Conservation (phyloP, 1,284 basidiomycete genomes). For the Coniferiporia sulphurascens region DNA sequence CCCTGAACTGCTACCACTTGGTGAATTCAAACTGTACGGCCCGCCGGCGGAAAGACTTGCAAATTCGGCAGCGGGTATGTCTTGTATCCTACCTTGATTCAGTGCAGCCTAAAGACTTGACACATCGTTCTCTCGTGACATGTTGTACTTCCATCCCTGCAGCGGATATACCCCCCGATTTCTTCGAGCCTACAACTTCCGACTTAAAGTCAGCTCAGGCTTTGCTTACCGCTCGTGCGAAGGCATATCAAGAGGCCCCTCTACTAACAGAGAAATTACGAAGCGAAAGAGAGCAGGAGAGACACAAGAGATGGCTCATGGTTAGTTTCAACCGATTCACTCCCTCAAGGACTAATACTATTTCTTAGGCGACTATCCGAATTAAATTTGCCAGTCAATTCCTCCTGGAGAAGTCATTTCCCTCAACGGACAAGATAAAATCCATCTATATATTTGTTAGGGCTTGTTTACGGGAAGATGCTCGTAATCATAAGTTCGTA, state of each 20-base stretch:
- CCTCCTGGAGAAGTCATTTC: conserved; percentile 76
- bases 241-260: conserved; percentile 72
- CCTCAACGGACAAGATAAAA: conserved; percentile 71
- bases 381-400: conserved; percentile 78
- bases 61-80: neutral
- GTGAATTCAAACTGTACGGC: conserved; percentile 19
- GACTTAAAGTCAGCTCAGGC: conserved; percentile 73
- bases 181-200: conserved; percentile 67
- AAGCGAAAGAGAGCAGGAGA: conserved; percentile 59
- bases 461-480: conserved; percentile 62
- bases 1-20: neutral
- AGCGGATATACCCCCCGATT: conserved; percentile 59
- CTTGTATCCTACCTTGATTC: neutral
- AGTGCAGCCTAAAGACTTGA: neutral
- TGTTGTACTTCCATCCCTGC: conserved; percentile 4
- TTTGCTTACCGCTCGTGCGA: conserved; percentile 54
- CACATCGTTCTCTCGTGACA: neutral
- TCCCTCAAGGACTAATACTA: neutral
- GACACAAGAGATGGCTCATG: conserved; percentile 64
- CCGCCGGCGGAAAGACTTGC: neutral
- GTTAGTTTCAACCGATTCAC: conserved; percentile 36
- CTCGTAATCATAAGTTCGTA: conserved; percentile 72
- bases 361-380: conserved; percentile 68
- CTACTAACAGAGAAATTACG: conserved; percentile 65
- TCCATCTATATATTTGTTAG: conserved; percentile 82